Percentiles rank a stretch among this genome's conserved stretches.
Conservation (phyloP, 2,329 filamentous ascomycete genomes). For the Aureobasidium vineae region DNA sequence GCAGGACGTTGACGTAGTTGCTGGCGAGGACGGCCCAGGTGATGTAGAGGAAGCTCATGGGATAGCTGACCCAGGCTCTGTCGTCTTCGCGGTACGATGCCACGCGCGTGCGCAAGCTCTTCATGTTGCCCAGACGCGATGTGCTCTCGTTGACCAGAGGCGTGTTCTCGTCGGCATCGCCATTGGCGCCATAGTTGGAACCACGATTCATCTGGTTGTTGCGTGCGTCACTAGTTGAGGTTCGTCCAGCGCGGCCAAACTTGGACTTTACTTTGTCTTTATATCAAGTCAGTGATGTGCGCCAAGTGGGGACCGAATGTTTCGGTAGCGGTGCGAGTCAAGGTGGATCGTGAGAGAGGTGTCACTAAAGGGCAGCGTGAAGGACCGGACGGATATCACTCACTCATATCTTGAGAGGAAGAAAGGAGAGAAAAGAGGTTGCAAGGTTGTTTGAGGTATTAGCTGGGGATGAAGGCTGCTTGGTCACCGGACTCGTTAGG, state of each 20-base stretch:
- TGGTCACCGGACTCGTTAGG: slow-evolving; percentile 16
- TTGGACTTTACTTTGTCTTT: slow-evolving; percentile 27
- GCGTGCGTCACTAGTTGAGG: slow-evolving; percentile 5
- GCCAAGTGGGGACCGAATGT: not conserved
- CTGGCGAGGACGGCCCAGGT: slow-evolving; percentile 48
- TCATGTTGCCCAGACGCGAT: slow-evolving; percentile 30
- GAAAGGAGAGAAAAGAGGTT: slow-evolving; percentile 8
- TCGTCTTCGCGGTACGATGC: slow-evolving; percentile 33
- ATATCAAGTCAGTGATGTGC: slow-evolving; percentile 4
- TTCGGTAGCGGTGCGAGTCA: not conserved
- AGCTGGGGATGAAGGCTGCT: not conserved
- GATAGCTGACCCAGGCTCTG: slow-evolving; percentile 37
- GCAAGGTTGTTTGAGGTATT: not conserved
- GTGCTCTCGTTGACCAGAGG: slow-evolving; percentile 32
- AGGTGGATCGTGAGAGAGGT: not conserved
- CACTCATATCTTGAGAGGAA: slow-evolving; percentile 7
- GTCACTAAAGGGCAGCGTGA: not conserved
- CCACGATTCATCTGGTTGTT: slow-evolving; percentile 52
- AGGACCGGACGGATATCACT: slow-evolving; percentile 6
- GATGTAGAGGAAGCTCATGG: slow-evolving; percentile 37
- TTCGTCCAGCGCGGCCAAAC: slow-evolving; percentile 26
- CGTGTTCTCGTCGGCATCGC: slow-evolving; percentile 33
- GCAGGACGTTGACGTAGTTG: slow-evolving; percentile 65
- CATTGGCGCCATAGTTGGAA: slow-evolving; percentile 61
- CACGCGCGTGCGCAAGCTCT: slow-evolving; percentile 25